Conservation (phyloP, 1,284 basidiomycete genomes). For the Lignosus rhinocerotis region DNA sequence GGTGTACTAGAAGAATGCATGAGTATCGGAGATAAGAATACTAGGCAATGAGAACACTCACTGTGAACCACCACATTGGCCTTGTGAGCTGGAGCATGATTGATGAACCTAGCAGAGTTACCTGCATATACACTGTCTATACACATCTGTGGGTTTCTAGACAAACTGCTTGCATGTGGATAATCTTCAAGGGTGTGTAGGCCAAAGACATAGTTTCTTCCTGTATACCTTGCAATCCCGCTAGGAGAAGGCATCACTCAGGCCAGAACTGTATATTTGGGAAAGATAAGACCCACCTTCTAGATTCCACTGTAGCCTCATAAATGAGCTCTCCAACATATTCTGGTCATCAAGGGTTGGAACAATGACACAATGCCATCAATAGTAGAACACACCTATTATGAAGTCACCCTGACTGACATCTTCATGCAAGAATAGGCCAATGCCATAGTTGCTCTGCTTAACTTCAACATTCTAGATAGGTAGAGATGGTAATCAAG, state of each 20-base stretch:
- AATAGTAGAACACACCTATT: constrained; percentile 38
- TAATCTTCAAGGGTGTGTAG: constrained; percentile 25
- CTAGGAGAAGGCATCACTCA: neutral
- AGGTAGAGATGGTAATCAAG: too few species aligned
- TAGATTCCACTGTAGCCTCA: constrained; percentile 36
- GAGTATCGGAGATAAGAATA: neutral
- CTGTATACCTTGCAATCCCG: constrained; percentile 34
- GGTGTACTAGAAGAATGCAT: constrained; percentile 11
- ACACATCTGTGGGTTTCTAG: constrained; percentile 12
- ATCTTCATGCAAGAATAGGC: constrained; percentile 49
- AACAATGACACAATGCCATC: neutral
- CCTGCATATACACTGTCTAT: constrained; percentile 52
- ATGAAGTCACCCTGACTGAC: constrained; percentile 45
- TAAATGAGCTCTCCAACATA: constrained; percentile 60
- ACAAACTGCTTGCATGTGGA: neutral
- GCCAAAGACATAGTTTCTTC: constrained; percentile 50
- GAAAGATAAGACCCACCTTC: constrained; percentile 27
- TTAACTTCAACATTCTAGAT: constrained; percentile 35
- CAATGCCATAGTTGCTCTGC: constrained; percentile 46
- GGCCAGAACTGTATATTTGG: neutral
- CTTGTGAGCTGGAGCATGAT: constrained; percentile 38
- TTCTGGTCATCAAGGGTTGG: constrained; percentile 37
- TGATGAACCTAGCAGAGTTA: constrained; percentile 58
- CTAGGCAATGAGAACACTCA: constrained; percentile 28
- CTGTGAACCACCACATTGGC: constrained; percentile 45